Base-by-base conservation (phyloP, 1,284 basidiomycete species). In the Moniliophthora roreri region DNA sequence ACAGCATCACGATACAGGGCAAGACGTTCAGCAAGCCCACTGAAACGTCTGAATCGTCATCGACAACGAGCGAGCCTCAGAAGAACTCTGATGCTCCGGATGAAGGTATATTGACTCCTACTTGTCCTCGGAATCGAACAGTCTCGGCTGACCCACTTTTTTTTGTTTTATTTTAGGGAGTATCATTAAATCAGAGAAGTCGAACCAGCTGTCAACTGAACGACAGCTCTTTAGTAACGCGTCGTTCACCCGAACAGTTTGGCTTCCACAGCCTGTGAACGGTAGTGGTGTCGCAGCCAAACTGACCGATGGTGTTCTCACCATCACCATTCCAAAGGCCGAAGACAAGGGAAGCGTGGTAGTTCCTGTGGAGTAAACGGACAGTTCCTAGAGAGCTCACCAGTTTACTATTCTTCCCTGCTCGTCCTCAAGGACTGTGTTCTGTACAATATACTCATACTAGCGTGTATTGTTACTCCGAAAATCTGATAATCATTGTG, bases 1-100 rank as follows among this genome's bases (percentile, higher is more conserved):
- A 80, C 53, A 87, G 81, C 58, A 66, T 91, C 55, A 88, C 82
- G 4, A 89, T 91, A 53, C 79, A 88, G 64, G 89, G 89, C 3
- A 82, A 76, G 61, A 69, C 80, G 40, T 64, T 70, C 47, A 70
- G 71, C 40, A 68, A 66, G 44, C 60, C 61, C 44, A 51, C 52
- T 46, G 55, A 63, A 48, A 42, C 57, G 7, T 51, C 54, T 26
- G 61, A 58, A 23, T 53, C 67, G 6, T 32, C 66, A 38, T 52
- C 60, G 37, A 38, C 37, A 38, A 41, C n/a, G 10, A 20, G 10
- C 18, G 7, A 32, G 7, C 28, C 28, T 32, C 28, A 32, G 11
- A 32, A 32, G 6, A 32, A 11, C 11, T 6, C 28, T 6, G 28
- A 32, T 32, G 28, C 28, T 32, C 11, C 28, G 6, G 11, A 6